Percentiles rank a stretch among this genome's conserved stretches.
Conservation (phyloP, 768 basidiomycete genomes). For the Asterophora parasitica region DNA sequence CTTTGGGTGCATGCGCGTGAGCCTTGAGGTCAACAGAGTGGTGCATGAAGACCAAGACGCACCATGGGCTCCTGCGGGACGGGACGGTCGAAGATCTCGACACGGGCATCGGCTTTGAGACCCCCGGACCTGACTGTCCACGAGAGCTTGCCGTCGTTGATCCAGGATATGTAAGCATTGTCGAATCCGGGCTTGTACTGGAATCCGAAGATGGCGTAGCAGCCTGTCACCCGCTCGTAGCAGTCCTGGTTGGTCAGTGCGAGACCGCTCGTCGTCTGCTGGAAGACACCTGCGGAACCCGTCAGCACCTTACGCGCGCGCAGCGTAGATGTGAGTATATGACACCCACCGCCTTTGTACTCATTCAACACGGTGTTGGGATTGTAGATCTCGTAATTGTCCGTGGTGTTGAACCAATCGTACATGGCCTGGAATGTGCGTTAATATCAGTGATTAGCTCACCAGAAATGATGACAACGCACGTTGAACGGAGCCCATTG, state of each 20-base stretch:
- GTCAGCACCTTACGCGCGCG: background rate
- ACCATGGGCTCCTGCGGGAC: slow-evolving; percentile 74
- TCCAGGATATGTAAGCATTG: slow-evolving; percentile 57
- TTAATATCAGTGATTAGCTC: slow-evolving; percentile 20
- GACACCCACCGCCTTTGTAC: slow-evolving; percentile 50
- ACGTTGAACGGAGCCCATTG: slow-evolving; percentile 64
- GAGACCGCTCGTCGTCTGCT: slow-evolving; percentile 71
- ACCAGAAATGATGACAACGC: slow-evolving; percentile 28
- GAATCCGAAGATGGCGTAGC: slow-evolving; percentile 36
- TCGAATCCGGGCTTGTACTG: slow-evolving; percentile 51
- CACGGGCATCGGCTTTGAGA: slow-evolving; percentile 43
- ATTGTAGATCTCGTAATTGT: slow-evolving; percentile 39
- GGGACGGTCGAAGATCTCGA: slow-evolving; percentile 53
- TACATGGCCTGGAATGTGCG: slow-evolving; percentile 49
- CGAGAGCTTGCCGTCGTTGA: slow-evolving; percentile 43
- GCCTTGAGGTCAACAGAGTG: background rate
- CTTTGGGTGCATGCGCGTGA: slow-evolving; percentile 24
- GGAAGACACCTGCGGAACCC: slow-evolving; percentile 42
- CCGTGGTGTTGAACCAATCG: slow-evolving; percentile 46
- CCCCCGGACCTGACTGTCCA: slow-evolving; percentile 51
- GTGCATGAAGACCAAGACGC: slow-evolving; percentile 16
- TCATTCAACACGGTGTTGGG: slow-evolving; percentile 44
- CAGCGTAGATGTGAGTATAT: slow-evolving; percentile 39
- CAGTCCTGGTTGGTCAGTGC: slow-evolving; percentile 57
- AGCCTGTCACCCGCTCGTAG: slow-evolving; percentile 42